Evolutionary conservation across 2,329 filamentous ascomycete species (phyloP), one percentile per base, ranked within the genome.

Genomic region (Dothideomycetidae sp.): DNA sequence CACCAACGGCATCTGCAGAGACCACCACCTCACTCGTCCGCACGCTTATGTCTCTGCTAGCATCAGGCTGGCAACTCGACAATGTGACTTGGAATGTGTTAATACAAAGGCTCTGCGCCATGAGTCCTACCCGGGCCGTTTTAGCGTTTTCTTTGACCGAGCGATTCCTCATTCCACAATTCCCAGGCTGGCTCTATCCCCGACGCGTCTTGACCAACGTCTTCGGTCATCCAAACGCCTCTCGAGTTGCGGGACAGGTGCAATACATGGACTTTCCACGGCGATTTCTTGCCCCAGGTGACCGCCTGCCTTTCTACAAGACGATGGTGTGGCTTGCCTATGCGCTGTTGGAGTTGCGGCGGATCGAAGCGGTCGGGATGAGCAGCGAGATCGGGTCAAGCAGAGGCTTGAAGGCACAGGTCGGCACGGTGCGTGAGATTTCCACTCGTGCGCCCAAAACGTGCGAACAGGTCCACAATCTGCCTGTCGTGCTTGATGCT

Each of bases 71-170:
- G 61, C 61, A 64, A 17, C 58, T 94, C 40, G 78, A 83, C 50
- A 77, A 72, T 53, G 70, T 69, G 48, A 85, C 82, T 47, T 93
- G 84, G 84, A 90, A 93, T 53, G 66, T 71, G 35, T 76, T 81
- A 45, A 68, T 93, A 39, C 73, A 79, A 48, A 58, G 68, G 35
- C 71, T 94, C 17, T 72, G 75, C 15, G 23, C 26, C 11, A 64
- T 74, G 37, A 67, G 69, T 31, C 53, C 53, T 15, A 50, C 55
- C 11, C 65, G 69, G 31, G 68, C 70, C 48, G 59, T 72, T 33
- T 66, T 78, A 13, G 85, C 85, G 26, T 93, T 90, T 58, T 53
- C 61, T 14, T 59, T 77, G 36, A 88, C 81, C 53, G 88, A 96
- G 60, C 60, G 66, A 16, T 72, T 74, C 42, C 75, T 96, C 39